Percentiles rank a stretch among this genome's conserved stretches.
phyloP scores from a whole-genome alignment of 225 moss, liverwort and hornwort genomes.

The Pleurozium schreberi region DNA sequence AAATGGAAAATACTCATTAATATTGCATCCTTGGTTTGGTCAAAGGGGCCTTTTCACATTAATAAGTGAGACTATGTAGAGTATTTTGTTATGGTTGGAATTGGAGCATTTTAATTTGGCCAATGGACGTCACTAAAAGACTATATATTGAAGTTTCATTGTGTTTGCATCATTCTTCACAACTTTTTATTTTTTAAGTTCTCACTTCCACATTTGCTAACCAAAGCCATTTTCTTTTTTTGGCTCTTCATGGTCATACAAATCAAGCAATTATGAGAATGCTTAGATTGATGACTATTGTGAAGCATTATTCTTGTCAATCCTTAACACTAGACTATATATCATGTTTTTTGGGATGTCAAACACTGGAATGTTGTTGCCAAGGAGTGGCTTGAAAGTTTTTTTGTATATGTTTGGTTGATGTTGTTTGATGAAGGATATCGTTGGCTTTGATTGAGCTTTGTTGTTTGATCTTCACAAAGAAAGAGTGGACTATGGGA shows the following conservation, averaged over 20 bases:
- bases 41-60: fast-evolving
- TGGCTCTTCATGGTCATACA: neutral
- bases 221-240: fast-evolving
- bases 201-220: fast-evolving
- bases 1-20: neutral
- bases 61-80: neutral
- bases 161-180: fast-evolving
- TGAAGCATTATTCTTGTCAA: neutral
- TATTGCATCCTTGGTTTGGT: neutral
- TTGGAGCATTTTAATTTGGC: neutral
- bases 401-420: no score
- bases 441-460: neutral
- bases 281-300: neutral
- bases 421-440: fast-evolving
- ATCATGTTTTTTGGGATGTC: neutral
- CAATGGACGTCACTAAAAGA: neutral
- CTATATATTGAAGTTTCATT: neutral
- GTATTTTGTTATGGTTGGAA: neutral
- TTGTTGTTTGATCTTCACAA: fast-evolving
- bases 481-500: fast-evolving
- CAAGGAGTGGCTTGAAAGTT: fast-evolving
- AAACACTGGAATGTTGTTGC: fast-evolving
- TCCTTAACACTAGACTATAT: neutral
- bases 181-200: neutral
- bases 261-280: neutral